phyloP scores from a whole-genome alignment of 2,329 filamentous ascomycete species.

The Cordyceps militaris region DNA sequence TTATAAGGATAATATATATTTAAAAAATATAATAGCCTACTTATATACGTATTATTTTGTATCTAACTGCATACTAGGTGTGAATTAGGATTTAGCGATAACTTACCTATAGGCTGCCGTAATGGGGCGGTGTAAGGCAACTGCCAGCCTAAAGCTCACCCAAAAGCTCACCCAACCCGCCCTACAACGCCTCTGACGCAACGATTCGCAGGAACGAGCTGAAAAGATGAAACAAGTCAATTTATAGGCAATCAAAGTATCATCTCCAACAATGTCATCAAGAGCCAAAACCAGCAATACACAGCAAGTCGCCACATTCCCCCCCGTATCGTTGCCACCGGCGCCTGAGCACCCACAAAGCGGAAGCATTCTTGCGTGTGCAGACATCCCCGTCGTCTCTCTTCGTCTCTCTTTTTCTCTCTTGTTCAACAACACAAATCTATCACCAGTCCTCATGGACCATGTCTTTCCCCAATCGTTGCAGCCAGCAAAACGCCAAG shows the following conservation, averaged over 20 bases:
- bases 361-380: not conserved
- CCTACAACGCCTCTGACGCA: not conserved
- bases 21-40: no score
- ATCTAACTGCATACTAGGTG: no score
- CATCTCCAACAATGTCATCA: no score
- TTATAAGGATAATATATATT: no score
- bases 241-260: not conserved
- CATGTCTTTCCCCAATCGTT: not conserved
- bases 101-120: no score
- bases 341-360: not conserved
- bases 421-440: accelerated
- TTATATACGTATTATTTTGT: no score
- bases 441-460: not conserved
- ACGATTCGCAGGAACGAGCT: not conserved
- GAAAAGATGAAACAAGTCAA: not conserved
- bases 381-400: no score
- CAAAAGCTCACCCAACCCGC: not conserved
- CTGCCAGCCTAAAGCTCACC: no score
- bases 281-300: not conserved
- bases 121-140: no score
- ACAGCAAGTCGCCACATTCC: not conserved
- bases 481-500: not conserved
- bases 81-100: no score
- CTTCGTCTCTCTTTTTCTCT: not conserved
- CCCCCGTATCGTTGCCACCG: not conserved